A percentile compares a stretch with the other conserved stretches of the same genome.
phyloP scores from a whole-genome alignment of 2,329 filamentous ascomycete genomes.

The Talaromyces sp. region DNA sequence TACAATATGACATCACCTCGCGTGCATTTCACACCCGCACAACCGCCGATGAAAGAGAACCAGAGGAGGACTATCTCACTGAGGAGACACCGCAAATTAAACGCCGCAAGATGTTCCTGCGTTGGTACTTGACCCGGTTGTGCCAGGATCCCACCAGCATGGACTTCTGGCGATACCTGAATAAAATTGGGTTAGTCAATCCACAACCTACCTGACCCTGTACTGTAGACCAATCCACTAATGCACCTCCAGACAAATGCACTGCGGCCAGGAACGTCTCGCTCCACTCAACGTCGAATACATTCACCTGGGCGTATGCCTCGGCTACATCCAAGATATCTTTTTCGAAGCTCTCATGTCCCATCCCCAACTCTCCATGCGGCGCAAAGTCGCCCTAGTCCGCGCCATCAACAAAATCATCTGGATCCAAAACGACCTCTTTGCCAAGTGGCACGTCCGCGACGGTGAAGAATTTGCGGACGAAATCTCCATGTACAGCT shows the following conservation, averaged over 20 bases:
- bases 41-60: constrained; percentile 64
- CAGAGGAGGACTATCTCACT: constrained; percentile 63
- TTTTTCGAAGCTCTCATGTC: constrained; percentile 75
- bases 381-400: constrained; percentile 71
- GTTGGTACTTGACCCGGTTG: constrained; percentile 74
- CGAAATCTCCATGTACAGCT: constrained; percentile 42
- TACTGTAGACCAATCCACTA: background rate
- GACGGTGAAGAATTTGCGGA: constrained; percentile 65
- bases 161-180: constrained; percentile 81
- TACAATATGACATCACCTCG: constrained; percentile 80
- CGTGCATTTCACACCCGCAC: constrained; percentile 68
- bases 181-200: constrained; percentile 71
- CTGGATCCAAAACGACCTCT: constrained; percentile 86
- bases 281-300: constrained; percentile 79
- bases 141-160: constrained; percentile 74
- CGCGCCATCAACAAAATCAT: constrained; percentile 79
- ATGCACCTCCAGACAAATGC: constrained; percentile 57
- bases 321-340: constrained; percentile 77
- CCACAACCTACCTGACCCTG: background rate
- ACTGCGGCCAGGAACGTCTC: constrained; percentile 72
- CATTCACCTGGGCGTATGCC: constrained; percentile 71
- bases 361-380: constrained; percentile 67
- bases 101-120: constrained; percentile 74
- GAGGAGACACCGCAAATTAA: constrained; percentile 75
- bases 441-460: constrained; percentile 78